phyloP scores from a whole-genome alignment of 2,329 filamentous ascomycete genomes.

The Trichoderma gracile region DNA sequence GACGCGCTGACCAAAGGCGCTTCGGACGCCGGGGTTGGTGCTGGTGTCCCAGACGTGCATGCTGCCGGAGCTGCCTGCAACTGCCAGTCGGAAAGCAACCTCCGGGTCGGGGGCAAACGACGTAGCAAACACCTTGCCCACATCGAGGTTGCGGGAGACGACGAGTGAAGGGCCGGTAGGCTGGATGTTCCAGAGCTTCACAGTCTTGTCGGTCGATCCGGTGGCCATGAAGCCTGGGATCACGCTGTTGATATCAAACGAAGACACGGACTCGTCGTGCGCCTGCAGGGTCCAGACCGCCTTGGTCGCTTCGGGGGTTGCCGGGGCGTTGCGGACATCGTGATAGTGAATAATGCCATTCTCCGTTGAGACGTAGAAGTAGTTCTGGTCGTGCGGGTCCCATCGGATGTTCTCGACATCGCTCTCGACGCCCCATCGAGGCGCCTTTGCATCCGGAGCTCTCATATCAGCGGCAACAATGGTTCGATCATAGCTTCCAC shows the following conservation, averaged over 20 bases:
- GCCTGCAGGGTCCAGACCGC: slow-evolving; percentile 94
- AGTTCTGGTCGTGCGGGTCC: slow-evolving; percentile 91
- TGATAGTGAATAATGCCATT: slow-evolving; percentile 89
- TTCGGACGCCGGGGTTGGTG: slow-evolving; percentile 84
- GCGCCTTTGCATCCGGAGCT: slow-evolving; percentile 76
- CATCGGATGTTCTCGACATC: slow-evolving; percentile 92
- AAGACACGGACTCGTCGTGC: slow-evolving; percentile 87
- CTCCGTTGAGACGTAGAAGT: slow-evolving; percentile 94
- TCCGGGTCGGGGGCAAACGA: slow-evolving; percentile 86
- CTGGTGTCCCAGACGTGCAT: slow-evolving; percentile 96
- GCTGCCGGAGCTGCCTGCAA: slow-evolving; percentile 90
- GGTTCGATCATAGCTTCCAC: slow-evolving; percentile 92
- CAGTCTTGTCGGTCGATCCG: slow-evolving; percentile 88
- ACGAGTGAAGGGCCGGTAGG: slow-evolving; percentile 83
- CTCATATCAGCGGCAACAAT: slow-evolving; percentile 96
- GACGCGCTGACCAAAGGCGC: slow-evolving; percentile 72
- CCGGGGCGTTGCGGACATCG: slow-evolving; percentile 75
- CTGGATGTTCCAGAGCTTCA: slow-evolving; percentile 95
- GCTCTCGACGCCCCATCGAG: slow-evolving; percentile 90
- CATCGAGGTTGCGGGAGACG: slow-evolving; percentile 84
- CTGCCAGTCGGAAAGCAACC: slow-evolving; percentile 87
- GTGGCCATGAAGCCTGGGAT: slow-evolving; percentile 94
- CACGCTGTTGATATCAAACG: slow-evolving; percentile 86
- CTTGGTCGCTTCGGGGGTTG: slow-evolving; percentile 73
- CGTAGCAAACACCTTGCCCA: slow-evolving; percentile 92